These are phyloP conservation scores for Claviceps arundinis DNA, from an alignment of 2,329 filamentous ascomycete genomes.

Conservation along the genomic window DNA sequence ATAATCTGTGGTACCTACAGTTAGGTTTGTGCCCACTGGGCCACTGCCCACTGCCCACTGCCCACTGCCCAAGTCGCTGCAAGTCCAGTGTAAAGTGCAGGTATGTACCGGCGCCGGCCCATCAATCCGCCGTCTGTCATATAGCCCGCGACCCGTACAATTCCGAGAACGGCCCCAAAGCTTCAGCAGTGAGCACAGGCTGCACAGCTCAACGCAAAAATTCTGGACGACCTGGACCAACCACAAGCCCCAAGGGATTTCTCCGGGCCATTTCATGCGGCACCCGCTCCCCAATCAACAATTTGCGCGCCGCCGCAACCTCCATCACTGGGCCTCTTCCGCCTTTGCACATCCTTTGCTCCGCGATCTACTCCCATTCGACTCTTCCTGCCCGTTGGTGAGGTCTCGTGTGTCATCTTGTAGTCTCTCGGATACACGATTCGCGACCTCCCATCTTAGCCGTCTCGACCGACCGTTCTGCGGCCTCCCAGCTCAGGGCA, in stretches of 20 bases:
- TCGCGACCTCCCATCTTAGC: slow-evolving; percentile 10
- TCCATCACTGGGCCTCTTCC: slow-evolving; percentile 1
- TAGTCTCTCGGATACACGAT: not conserved
- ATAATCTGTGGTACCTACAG: too few relatives aligned
- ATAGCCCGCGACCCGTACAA: not conserved
- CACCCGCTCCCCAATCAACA: slow-evolving; percentile 16
- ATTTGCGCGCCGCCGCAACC: slow-evolving; percentile 15
- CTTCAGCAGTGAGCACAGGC: slow-evolving; percentile 16
- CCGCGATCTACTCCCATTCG: slow-evolving; percentile 6
- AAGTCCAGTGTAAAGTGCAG: not conserved
- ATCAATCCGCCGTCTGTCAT: not conserved
- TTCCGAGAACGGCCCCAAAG: slow-evolving; percentile 19
- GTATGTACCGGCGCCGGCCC: not conserved
- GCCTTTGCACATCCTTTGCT: slow-evolving; percentile 9
- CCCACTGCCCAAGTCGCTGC: too few relatives aligned
- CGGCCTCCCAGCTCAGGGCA: slow-evolving; percentile 12
- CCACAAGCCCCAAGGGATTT: slow-evolving; percentile 23
- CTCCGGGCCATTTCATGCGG: slow-evolving; percentile 15
- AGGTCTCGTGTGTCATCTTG: not conserved
- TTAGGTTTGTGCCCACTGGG: too few relatives aligned
- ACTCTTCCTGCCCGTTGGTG: not conserved
- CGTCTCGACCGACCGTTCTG: slow-evolving; percentile 4
- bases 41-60: too few relatives aligned
- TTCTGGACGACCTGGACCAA: slow-evolving; percentile 20
- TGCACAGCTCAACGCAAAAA: slow-evolving; percentile 27